phyloP scores from a whole-genome alignment of 768 basidiomycete genomes.

The Saitozyma sp. region DNA sequence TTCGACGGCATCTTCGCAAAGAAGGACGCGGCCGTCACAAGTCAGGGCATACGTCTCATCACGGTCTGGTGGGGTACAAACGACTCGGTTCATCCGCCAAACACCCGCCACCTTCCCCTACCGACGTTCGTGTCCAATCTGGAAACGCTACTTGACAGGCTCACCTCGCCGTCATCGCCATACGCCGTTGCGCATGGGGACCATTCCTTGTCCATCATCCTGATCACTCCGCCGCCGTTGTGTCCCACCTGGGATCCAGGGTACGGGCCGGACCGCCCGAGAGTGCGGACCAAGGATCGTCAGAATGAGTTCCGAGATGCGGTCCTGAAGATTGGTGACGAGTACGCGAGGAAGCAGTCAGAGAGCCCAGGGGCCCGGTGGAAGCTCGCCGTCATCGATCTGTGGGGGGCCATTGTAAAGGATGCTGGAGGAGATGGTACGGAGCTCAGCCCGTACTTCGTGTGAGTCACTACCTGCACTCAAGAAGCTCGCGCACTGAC shows the following conservation, averaged over 20 bases:
- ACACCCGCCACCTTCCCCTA: slow-evolving; percentile 20
- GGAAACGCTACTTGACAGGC: slow-evolving; percentile 10
- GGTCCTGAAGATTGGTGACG: slow-evolving; percentile 8
- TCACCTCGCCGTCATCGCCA: slow-evolving; percentile 23
- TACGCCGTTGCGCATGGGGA: slow-evolving; percentile 10
- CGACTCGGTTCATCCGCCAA: slow-evolving; percentile 16
- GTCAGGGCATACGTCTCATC: slow-evolving; percentile 19
- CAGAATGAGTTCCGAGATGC: slow-evolving; percentile 13
- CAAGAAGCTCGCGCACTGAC: too few species aligned
- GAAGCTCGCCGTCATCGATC: slow-evolving; percentile 25
- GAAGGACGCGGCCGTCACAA: slow-evolving; percentile 11
- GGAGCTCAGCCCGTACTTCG: slow-evolving; percentile 12
- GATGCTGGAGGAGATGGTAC: slow-evolving; percentile 26
- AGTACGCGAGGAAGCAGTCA: slow-evolving; percentile 10
- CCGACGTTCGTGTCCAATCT: slow-evolving; percentile 17
- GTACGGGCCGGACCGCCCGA: too few species aligned
- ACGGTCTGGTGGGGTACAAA: slow-evolving; percentile 45
- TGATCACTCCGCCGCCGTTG: slow-evolving; percentile 17
- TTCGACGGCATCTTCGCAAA: slow-evolving; percentile 31
- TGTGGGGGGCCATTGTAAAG: slow-evolving; percentile 22
- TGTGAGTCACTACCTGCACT: slow-evolving; percentile 6
- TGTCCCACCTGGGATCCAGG: too few species aligned
- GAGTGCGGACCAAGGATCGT: too few species aligned
- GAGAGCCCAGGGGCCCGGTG: slow-evolving; percentile 4
- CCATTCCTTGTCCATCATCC: slow-evolving; percentile 13